Conservation (phyloP, 495 filamentous ascomycete genomes). For the Lepidopterella palustris region DNA sequence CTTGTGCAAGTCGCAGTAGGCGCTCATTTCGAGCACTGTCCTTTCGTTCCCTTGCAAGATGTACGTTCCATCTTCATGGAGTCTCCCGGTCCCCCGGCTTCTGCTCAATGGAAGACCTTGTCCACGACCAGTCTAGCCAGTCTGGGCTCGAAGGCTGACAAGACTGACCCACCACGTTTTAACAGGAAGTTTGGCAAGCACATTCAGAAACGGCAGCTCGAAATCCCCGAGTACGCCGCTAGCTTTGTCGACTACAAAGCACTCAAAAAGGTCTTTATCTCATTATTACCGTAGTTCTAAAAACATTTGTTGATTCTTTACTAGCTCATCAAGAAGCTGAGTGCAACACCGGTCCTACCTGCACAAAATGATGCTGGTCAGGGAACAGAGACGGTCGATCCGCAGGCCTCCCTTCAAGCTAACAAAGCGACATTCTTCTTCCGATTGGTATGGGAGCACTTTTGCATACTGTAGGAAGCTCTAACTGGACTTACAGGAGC, state of each 20-base stretch:
- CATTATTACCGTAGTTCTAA: neutral
- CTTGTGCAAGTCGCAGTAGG: slow-evolving; percentile 14
- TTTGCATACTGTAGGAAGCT: neutral
- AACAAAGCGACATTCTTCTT: slow-evolving; percentile 99
- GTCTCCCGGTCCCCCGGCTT: slow-evolving; percentile 5
- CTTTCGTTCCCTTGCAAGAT: slow-evolving; percentile 19
- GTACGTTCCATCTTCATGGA: slow-evolving; percentile 26
- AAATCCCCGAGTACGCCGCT: slow-evolving; percentile 97
- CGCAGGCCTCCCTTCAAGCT: slow-evolving; percentile 88
- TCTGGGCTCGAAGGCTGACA: slow-evolving; percentile 24
- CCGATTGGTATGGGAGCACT: slow-evolving; percentile 60
- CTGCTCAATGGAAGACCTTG: slow-evolving; percentile 12
- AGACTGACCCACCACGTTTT: slow-evolving; percentile 25
- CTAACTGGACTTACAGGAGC: slow-evolving; percentile 55
- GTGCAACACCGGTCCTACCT: slow-evolving; percentile 75
- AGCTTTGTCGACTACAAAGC: slow-evolving; percentile 99
- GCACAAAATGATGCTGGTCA: slow-evolving; percentile 59
- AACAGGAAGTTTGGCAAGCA: slow-evolving; percentile 98
- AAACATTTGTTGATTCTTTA: slow-evolving; percentile 2
- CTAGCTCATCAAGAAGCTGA: slow-evolving; percentile 96
- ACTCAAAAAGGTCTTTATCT: slow-evolving; percentile 73
- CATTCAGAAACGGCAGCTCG: slow-evolving; percentile 96
- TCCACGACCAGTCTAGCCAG: slow-evolving; percentile 26
- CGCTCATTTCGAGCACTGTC: slow-evolving; percentile 7
- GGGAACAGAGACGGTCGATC: slow-evolving; percentile 50